Conservation (phyloP, 192 early-diverging fungal genomes). For the Entomortierella beljakovae region DNA sequence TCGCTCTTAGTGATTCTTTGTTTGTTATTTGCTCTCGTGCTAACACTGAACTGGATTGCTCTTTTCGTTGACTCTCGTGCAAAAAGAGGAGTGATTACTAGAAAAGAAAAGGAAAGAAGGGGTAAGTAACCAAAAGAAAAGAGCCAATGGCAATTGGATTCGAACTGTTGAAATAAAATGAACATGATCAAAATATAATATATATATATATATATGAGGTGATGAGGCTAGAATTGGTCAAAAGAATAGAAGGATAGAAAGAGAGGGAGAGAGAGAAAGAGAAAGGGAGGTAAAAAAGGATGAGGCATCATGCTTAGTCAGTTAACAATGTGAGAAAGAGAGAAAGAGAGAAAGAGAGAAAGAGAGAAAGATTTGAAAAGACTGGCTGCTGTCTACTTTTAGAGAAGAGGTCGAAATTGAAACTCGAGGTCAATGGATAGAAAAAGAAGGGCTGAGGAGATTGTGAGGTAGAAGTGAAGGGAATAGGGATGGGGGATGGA, state of each 20-base stretch:
- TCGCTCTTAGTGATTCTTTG: background rate
- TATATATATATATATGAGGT: no score
- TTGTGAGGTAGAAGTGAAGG: no score
- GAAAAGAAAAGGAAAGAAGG: background rate
- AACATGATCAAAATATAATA: no score
- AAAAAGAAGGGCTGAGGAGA: background rate
- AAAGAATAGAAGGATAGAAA: no score
- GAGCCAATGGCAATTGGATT: background rate
- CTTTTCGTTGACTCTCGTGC: background rate
- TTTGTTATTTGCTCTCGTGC: background rate
- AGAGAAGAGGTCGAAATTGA: background rate
- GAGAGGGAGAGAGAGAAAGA: background rate
- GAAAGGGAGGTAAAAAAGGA: background rate
- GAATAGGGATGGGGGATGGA: no score
- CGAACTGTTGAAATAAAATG: background rate
- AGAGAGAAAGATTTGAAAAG: background rate
- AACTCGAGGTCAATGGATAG: background rate
- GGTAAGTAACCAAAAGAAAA: background rate
- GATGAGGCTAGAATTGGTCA: no score
- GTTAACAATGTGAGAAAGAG: background rate
- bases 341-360: conserved; percentile 4
- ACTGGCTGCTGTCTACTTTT: background rate
- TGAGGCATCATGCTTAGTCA: background rate
- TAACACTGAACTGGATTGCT: background rate
- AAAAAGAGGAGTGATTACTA: background rate